phyloP scores from a whole-genome alignment of 2,329 filamentous ascomycete species.

The Xylariaceae sp. region DNA sequence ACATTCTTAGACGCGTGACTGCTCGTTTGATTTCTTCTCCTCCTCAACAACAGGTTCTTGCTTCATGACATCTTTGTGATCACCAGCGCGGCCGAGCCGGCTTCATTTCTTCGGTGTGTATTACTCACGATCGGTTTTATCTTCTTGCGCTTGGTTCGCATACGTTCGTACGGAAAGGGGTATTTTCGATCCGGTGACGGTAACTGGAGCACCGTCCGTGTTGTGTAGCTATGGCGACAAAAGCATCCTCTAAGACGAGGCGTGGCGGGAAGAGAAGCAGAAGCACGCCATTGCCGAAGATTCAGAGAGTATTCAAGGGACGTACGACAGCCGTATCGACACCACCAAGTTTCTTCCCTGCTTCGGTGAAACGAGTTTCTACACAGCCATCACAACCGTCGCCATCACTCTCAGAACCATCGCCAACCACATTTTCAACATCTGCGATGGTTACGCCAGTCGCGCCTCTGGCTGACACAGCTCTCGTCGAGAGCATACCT shows the following conservation, averaged over 20 bases:
- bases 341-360: conserved; percentile 9
- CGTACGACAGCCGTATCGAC: conserved; percentile 11
- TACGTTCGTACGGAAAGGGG: conserved; percentile 21
- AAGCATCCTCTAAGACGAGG: conserved; percentile 45
- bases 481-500: background rate
- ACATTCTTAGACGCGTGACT: conserved; percentile 11
- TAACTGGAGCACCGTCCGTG: conserved; percentile 35
- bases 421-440: conserved; percentile 16
- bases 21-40: conserved; percentile 19
- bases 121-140: conserved; percentile 28
- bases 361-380: conserved; percentile 7
- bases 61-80: conserved; percentile 39
- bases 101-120: conserved; percentile 29
- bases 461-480: conserved; percentile 2
- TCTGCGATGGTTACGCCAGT: conserved; percentile 6
- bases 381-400: conserved; percentile 4
- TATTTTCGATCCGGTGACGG: conserved; percentile 36
- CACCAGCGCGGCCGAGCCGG: conserved; percentile 37
- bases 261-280: conserved; percentile 48
- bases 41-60: conserved; percentile 22
- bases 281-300: conserved; percentile 50
- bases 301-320: conserved; percentile 18
- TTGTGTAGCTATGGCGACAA: conserved; percentile 39
- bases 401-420: background rate
- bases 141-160: conserved; percentile 26